Conservation (phyloP, 2,329 filamentous ascomycete genomes). For the Penicillium janthinellum region DNA sequence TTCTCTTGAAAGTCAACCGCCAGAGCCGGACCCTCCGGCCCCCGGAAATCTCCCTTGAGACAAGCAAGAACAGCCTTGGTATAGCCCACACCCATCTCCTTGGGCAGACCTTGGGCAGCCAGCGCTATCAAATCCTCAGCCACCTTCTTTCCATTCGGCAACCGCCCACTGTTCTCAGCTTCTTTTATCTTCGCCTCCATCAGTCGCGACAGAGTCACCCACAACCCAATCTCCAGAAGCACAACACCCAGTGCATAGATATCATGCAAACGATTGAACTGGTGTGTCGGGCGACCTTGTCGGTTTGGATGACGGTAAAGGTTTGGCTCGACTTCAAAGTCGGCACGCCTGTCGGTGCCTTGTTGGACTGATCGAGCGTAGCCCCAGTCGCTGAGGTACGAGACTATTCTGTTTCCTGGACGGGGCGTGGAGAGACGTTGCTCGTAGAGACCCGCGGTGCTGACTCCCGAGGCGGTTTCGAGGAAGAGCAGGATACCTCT, state of each 20-base stretch:
- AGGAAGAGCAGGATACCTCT: conserved; percentile 31
- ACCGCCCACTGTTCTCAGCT: conserved; percentile 22
- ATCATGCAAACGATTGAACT: conserved; percentile 38
- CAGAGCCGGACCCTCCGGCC: conserved; percentile 24
- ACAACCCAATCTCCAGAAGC: conserved; percentile 29
- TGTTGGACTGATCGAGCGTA: conserved; percentile 28
- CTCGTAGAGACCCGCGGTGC: conserved; percentile 6
- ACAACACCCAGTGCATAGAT: conserved; percentile 44
- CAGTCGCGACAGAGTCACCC: conserved; percentile 29
- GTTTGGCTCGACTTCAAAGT: conserved; percentile 22
- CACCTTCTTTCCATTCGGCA: conserved; percentile 26
- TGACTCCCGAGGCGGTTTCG: conserved; percentile 9
- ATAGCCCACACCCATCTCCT: conserved; percentile 31
- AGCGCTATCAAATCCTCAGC: conserved; percentile 21
- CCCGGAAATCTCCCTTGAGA: conserved; percentile 25
- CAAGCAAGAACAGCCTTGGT: conserved; percentile 27
- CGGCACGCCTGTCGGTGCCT: conserved; percentile 26
- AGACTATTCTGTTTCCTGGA: conserved; percentile 13
- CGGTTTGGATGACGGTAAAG: conserved; percentile 37
- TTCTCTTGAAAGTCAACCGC: conserved; percentile 30
- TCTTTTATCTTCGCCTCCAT: conserved; percentile 29
- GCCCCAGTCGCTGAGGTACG: conserved; percentile 32
- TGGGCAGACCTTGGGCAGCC: conserved; percentile 23
- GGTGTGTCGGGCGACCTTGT: conserved; percentile 30
- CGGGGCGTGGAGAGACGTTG: not conserved